Evolutionary conservation across 2,329 filamentous ascomycete species (phyloP).

Genomic region (Trichoderma koningii): DNA sequence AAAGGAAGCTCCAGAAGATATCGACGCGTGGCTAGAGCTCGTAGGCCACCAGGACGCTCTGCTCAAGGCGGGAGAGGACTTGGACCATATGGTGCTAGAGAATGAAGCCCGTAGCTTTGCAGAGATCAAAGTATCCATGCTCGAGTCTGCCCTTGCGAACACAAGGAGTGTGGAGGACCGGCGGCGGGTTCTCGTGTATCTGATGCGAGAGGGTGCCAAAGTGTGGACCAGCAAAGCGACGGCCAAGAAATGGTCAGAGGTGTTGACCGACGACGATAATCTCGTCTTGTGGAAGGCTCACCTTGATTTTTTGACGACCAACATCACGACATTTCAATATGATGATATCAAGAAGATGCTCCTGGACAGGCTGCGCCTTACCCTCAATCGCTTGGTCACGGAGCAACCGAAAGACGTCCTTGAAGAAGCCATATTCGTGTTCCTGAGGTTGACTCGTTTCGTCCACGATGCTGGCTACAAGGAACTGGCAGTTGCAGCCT

Average conservation of each 20-base stretch:
- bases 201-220: slow-evolving; percentile 73
- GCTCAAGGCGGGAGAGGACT: slow-evolving; percentile 52
- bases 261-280: slow-evolving; percentile 34
- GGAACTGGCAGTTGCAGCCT: slow-evolving; percentile 75
- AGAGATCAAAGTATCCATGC: slow-evolving; percentile 77
- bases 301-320: slow-evolving; percentile 71
- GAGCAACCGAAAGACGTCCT: slow-evolving; percentile 24
- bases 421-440: slow-evolving; percentile 60
- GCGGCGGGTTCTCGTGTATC: slow-evolving; percentile 63
- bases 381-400: slow-evolving; percentile 26
- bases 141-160: slow-evolving; percentile 72
- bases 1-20: slow-evolving; percentile 65
- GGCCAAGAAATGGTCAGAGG: slow-evolving; percentile 64
- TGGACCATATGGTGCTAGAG: slow-evolving; percentile 50
- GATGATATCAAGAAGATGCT: slow-evolving; percentile 65
- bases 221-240: slow-evolving; percentile 70
- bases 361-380: slow-evolving; percentile 49
- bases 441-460: slow-evolving; percentile 74
- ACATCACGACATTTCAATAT: slow-evolving; percentile 66
- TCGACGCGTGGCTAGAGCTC: slow-evolving; percentile 75
- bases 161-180: slow-evolving; percentile 50
- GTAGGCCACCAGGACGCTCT: slow-evolving; percentile 75
- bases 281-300: slow-evolving; percentile 72
- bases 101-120: slow-evolving; percentile 70
- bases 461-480: slow-evolving; percentile 75